Base-by-base conservation (phyloP, 2,329 filamentous ascomycete genomes). In the Calonectria fujianensis region DNA sequence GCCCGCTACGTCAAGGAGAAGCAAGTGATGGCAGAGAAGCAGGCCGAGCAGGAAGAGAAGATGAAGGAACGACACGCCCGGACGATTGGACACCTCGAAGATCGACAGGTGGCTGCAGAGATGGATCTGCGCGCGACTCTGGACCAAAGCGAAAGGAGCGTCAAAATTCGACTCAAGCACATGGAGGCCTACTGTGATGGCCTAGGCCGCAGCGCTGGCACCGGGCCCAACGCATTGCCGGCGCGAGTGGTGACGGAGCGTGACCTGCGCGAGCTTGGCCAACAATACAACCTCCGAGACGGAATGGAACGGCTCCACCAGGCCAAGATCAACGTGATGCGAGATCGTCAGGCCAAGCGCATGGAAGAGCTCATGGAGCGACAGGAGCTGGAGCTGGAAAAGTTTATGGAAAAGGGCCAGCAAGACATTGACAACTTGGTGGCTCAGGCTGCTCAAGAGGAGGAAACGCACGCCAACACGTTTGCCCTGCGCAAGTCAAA, bases 131-230 rank as follows among this genome's bases (percentile, higher is more conserved):
- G 90, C 14, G 82, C 85, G 6, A 87, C 86, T 0, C 82, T 93
- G 20, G 89, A 92, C 68, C 89, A 91, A 77, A 89, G 89, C 69
- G 91, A 92, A 80, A 86, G 87, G 73, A 91, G 89, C 76, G 87
- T 93, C 48, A 86, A 85, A 39, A 89, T 91, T 48, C 88, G 91
- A 18, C 84, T 93, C n/a, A 89, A 89, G 80, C 89, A 93, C 77
- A 93, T 93, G 91, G 91, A 93, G 78, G 91, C 91, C 8, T 93
- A 93, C 81, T 93, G 91, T 78, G 88, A 91, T 74, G 88, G 88
- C 5, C 82, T 90, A 1, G 89, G 89, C 5, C 85, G 86, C 39
- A 85, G 82, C 31, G 82, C 84, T 2, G 83, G 79, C 41, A 78
- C 82, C 1, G 77, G 82, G 4, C 86, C 68, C 10, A 61, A 48